Evolutionary conservation across 2,329 filamentous ascomycete species (phyloP), one percentile per base, ranked within the genome.

Genomic region (Ceratocystis cubensis): DNA sequence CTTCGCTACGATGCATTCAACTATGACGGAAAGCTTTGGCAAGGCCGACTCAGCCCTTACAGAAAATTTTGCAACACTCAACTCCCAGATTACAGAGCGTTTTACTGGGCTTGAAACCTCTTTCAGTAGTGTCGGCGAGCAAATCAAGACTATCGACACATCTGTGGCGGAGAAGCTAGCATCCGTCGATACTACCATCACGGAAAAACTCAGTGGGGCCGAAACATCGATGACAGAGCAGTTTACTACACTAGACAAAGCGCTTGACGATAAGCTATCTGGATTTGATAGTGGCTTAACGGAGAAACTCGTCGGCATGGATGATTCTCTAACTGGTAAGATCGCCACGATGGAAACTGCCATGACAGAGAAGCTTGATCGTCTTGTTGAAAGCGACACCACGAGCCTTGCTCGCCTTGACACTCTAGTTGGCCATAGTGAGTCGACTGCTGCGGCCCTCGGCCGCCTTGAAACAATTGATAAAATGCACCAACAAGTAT

Each of bases 401-500:
- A 74, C 53, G 71, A 73, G 45, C 73, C 74, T 69, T 66, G 69
- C 1, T 8, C 65, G 63, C 10, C 65, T 67, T 10, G 63, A 61
- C 30, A 61, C 61, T 46, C 66, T 88, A 3, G 79, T 91, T 50
- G 83, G 82, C 63, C 84, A 89, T 17, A 64, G 61, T 17, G 65
- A 84, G 30, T 81, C 83, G 22, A 83, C 89, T 0, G 83, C 83
- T 64, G 86, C 90, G 72, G 85, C 88, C 1, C 83, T 90, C 45
- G 80, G 82, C 4, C 89, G 92, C 71, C 82, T 96, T 59, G 87
- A 88, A 69, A 89, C 89, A 28, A 82, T 99, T 4, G 91, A 96
- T 70, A 63, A 68, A 44, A 64, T 68, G 28, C 91, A 96, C 72
- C 82, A 88, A 70, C 89, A 96, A 71, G 91, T 99, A 66, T 84